phyloP scores from a whole-genome alignment of 2,329 filamentous ascomycete species.

The Fusarium ambrosium region DNA sequence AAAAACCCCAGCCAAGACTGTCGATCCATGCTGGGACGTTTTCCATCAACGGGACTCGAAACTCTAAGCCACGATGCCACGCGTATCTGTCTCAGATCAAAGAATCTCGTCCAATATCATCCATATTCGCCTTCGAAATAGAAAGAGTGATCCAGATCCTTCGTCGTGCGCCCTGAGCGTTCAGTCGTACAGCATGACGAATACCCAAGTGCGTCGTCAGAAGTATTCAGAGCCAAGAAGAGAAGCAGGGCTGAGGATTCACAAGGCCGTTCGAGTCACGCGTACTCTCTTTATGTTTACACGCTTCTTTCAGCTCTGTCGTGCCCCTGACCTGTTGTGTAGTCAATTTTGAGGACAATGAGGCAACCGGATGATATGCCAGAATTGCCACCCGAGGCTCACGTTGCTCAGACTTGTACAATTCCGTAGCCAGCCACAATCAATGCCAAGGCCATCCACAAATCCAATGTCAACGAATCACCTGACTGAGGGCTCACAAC shows the following conservation, averaged over 20 bases:
- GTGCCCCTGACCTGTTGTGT: background rate
- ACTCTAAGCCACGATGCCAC: background rate
- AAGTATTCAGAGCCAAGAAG: background rate
- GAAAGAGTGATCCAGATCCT: background rate
- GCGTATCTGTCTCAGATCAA: background rate
- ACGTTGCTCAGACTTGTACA: background rate
- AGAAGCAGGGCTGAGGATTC: background rate
- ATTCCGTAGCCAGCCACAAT: background rate
- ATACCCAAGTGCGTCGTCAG: background rate
- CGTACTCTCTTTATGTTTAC: background rate
- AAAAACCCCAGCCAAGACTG: background rate
- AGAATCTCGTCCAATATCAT: background rate
- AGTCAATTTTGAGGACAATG: background rate
- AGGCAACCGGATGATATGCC: background rate
- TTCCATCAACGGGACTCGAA: background rate
- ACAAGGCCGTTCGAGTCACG: background rate
- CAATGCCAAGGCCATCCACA: background rate
- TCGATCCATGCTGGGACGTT: background rate
- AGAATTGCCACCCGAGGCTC: background rate
- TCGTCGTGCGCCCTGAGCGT: background rate
- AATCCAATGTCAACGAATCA: background rate
- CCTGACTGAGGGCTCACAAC: background rate
- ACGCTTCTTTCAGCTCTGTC: background rate
- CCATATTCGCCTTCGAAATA: background rate
- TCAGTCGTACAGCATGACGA: background rate